These are phyloP conservation scores for Capsella rubella DNA, from an alignment of 441 rosid genomes.

Conservation along the genomic window DNA sequence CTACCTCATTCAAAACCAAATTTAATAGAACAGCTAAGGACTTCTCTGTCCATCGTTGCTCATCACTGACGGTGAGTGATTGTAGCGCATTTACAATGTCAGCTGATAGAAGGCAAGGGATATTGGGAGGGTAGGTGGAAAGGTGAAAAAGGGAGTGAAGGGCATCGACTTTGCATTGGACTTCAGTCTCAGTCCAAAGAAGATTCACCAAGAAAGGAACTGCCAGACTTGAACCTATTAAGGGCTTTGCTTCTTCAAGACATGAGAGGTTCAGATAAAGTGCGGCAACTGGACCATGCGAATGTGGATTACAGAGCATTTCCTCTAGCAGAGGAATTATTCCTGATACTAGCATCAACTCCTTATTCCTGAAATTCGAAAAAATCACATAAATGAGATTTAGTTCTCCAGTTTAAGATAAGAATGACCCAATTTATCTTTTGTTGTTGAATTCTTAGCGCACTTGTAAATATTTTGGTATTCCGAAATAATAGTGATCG, in stretches of 20 bases:
- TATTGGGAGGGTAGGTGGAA: constrained; percentile 68
- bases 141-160: constrained; percentile 91
- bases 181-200: constrained; percentile 62
- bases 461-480: neutral
- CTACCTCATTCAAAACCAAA: constrained; percentile 63
- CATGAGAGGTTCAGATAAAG: constrained; percentile 93
- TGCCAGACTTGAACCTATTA: constrained; percentile 84
- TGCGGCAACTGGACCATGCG: constrained; percentile 77
- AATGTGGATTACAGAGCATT: constrained; percentile 68
- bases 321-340: constrained; percentile 75
- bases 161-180: constrained; percentile 90
- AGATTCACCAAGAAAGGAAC: constrained; percentile 75
- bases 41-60: constrained; percentile 78
- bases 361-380: constrained; percentile 74
- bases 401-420: neutral
- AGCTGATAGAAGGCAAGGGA: constrained; percentile 69
- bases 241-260: constrained; percentile 75
- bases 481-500: neutral
- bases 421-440: neutral
- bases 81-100: constrained; percentile 76
- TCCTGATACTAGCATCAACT: constrained; percentile 83
- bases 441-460: neutral
- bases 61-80: constrained; percentile 64
- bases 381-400: constrained; percentile 26
- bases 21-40: constrained; percentile 81